Evolutionary conservation across 148 eudicot species (phyloP).

Genomic region (Rhododendron mucronatum): DNA sequence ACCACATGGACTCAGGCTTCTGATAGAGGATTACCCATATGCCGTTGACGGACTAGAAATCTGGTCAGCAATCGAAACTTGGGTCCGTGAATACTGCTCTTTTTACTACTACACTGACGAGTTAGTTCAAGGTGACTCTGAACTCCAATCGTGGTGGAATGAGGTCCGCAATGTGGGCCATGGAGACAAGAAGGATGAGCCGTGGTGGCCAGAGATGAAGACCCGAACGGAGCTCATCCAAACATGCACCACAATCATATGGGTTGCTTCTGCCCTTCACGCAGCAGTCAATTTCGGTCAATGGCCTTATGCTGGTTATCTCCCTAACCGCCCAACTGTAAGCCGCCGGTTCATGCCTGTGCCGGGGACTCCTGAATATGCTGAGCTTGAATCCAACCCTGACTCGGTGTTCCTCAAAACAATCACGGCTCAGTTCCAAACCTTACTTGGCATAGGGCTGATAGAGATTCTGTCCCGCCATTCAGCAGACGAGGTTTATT

Average conservation of each 20-base stretch:
- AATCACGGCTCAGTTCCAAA: not conserved
- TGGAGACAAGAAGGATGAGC: slow-evolving; percentile 12
- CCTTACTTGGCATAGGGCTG: not conserved
- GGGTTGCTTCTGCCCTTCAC: slow-evolving; percentile 23
- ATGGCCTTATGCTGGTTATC: slow-evolving; percentile 21
- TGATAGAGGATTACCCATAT: slow-evolving; percentile 73
- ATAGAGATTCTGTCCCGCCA: not conserved
- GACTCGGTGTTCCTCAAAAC: not conserved
- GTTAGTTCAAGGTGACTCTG: slow-evolving; percentile 38
- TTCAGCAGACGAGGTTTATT: not conserved
- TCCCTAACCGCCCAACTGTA: slow-evolving; percentile 26
- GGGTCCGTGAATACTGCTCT: slow-evolving; percentile 63
- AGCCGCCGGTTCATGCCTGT: slow-evolving; percentile 31
- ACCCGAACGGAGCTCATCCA: slow-evolving; percentile 2
- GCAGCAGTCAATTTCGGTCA: not conserved
- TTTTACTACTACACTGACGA: slow-evolving; percentile 50
- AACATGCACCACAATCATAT: slow-evolving; percentile 16
- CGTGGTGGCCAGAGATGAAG: slow-evolving; percentile 19
- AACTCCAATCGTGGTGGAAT: slow-evolving; percentile 43
- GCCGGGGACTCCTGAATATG: not conserved
- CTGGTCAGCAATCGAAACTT: slow-evolving; percentile 66
- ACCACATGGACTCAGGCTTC: slow-evolving; percentile 47
- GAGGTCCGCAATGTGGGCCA: slow-evolving; percentile 11
- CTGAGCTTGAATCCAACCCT: not conserved
- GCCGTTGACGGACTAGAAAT: slow-evolving; percentile 89